Conservation (phyloP, 176 grass and related monocot genomes). For the Musa itinerans region DNA sequence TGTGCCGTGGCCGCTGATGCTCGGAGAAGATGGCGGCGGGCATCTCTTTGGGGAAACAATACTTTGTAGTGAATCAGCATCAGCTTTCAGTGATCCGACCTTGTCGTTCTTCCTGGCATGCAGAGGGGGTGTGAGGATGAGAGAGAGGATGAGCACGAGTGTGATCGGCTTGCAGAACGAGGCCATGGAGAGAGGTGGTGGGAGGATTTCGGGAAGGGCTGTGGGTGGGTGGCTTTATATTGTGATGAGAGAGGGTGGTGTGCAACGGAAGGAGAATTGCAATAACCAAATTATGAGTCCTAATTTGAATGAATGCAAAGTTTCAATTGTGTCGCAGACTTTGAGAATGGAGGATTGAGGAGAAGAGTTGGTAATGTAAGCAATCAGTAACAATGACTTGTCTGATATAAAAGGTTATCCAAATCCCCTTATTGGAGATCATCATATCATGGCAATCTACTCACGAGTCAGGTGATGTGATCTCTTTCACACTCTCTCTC, state of each 20-base stretch:
- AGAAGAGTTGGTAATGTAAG: too few relatives aligned
- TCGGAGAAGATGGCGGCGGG: not conserved
- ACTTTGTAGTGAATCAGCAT: not conserved
- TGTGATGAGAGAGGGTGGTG: not conserved
- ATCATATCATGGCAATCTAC: too few relatives aligned
- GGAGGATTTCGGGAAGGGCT: not conserved
- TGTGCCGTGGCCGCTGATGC: not conserved
- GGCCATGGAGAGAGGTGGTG: not conserved
- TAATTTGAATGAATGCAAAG: too few relatives aligned
- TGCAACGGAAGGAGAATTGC: not conserved
- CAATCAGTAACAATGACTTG: too few relatives aligned
- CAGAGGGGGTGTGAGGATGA: not conserved
- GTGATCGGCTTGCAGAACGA: not conserved
- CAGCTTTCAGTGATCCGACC: not conserved
- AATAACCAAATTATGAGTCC: too few relatives aligned
- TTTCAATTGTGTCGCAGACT: too few relatives aligned
- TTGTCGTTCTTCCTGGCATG: not conserved
- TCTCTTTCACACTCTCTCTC: too few relatives aligned
- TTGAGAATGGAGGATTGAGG: too few relatives aligned
- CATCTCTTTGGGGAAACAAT: not conserved
- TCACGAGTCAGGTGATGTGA: too few relatives aligned
- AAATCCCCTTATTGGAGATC: too few relatives aligned
- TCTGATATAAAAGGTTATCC: too few relatives aligned
- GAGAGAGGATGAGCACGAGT: not conserved
- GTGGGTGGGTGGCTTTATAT: not conserved